A percentile compares a stretch with the other conserved stretches of the same genome.
Conservation (phyloP, 2,329 filamentous ascomycete genomes). For the Fusarium setosum region DNA sequence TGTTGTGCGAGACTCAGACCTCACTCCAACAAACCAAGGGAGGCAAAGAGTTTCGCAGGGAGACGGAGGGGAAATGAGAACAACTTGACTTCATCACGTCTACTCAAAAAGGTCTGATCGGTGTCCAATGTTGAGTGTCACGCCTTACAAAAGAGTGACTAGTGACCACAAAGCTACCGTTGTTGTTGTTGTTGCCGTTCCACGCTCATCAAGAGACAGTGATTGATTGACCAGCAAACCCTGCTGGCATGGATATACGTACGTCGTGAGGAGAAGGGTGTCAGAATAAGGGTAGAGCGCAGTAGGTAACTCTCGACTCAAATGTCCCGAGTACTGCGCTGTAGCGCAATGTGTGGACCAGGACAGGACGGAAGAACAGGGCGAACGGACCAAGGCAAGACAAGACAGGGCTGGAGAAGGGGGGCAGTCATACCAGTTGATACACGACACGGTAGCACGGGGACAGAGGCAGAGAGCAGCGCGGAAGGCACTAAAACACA, state of each 20-base stretch:
- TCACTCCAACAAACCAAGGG: constrained; percentile 25
- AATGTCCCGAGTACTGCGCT: background rate
- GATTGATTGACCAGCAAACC: constrained; percentile 38
- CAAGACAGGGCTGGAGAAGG: constrained; percentile 35
- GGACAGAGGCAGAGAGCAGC: constrained; percentile 6
- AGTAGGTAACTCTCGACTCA: background rate
- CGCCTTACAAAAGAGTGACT: background rate
- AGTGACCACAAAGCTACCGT: background rate
- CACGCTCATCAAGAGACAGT: constrained; percentile 14
- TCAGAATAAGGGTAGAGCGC: constrained; percentile 1
- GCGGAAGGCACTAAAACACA: constrained; percentile 1
- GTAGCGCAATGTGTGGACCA: background rate
- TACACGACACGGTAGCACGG: constrained; percentile 27
- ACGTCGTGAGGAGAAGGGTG: constrained; percentile 19
- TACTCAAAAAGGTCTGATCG: constrained; percentile 24
- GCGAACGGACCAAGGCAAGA: constrained; percentile 37
- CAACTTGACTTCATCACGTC: constrained; percentile 24
- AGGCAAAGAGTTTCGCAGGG: constrained; percentile 22
- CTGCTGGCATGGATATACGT: constrained; percentile 32
- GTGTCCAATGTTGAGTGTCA: constrained; percentile 7
- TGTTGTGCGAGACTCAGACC: constrained; percentile 17
- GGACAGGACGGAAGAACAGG: constrained; percentile 25
- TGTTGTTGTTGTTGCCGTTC: background rate
- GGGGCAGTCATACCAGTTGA: constrained; percentile 31
- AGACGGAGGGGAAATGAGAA: constrained; percentile 28